Evolutionary conservation across 2,329 filamentous ascomycete species (phyloP), one percentile per base, ranked within the genome.

Genomic region (Emmonsiellopsis sp.): DNA sequence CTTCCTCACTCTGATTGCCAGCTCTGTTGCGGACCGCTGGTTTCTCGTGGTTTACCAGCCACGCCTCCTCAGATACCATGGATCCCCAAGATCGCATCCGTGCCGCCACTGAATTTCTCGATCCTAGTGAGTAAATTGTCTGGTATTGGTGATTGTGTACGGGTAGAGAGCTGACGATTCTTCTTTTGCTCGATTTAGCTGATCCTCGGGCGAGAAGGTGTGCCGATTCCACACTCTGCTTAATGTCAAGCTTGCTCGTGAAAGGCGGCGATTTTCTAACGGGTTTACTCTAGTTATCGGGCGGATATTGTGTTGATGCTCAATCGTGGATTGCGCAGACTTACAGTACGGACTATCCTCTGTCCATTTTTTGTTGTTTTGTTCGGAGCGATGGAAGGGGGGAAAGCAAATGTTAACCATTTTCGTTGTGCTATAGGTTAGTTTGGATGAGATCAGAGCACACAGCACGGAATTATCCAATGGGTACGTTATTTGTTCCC

Each of bases 91-190:
- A 94, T 74, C 88, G 90, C 64, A 83, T 95, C 69, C 86, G 89
- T 63, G 83, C 86, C 59, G 90, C 89, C n/a, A 81, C 86, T 63
- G 91, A 96, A 70, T 96, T 97, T 66, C 82, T 97, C 43, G 92
- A 96, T 76, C 92, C 92, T 57, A 85, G 90, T 95, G 80, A 65
- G 85, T 71, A 31, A 31, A 15, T 48, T 10, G 20, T 2, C 44
- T 30, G 43, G 26, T n/a, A 9, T 46, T 38, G 55, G 7, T 53
- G n/a, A 3, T 8, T 40, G n/a, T 16, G 11, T 43, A n/a, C 26
- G 59, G 9, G 4, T 9, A 32, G 42, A 38, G 54, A 41, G 52
- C 60, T 55, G 51, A 56, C 48, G 57, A 53, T 43, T 41, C 15
- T 50, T 5, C 35, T 40, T 49, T 30, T 20, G 32, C 56, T 54